Percentiles rank a stretch among this genome's conserved stretches.
Evolutionary conservation across 2,329 filamentous ascomycete genomes (phyloP).

Genomic region (Aspergillus flavus): DNA sequence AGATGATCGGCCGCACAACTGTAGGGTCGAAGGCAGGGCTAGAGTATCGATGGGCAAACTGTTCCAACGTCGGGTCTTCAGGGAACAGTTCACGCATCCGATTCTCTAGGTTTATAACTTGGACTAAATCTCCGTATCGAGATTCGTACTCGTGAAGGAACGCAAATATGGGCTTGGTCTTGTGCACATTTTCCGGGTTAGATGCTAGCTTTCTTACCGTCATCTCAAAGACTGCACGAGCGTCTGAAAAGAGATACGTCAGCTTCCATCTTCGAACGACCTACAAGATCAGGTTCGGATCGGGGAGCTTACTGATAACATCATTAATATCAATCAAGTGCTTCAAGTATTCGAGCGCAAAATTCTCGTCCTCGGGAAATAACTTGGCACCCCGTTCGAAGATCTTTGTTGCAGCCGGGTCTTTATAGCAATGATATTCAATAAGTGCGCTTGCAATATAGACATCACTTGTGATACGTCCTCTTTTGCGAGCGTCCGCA

Average conservation of each 20-base stretch:
- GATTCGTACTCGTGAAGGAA: conserved; percentile 97
- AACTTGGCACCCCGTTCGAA: conserved; percentile 92
- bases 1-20: conserved; percentile 78
- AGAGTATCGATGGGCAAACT: conserved; percentile 77
- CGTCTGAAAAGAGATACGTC: conserved; percentile 60
- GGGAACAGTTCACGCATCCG: conserved; percentile 95
- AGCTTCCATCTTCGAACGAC: conserved; percentile 10
- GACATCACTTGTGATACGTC: conserved; percentile 88
- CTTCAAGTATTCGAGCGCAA: conserved; percentile 94
- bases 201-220: conserved; percentile 80
- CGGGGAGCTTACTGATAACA: conserved; percentile 73
- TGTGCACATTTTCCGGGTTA: conserved; percentile 72
- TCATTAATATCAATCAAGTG: conserved; percentile 91
- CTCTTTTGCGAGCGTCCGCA: conserved; percentile 81
- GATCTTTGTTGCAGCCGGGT: conserved; percentile 88
- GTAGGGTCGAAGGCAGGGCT: conserved; percentile 78
- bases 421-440: conserved; percentile 95
- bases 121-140: conserved; percentile 86
- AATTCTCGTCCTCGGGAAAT: conserved; percentile 90
- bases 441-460: conserved; percentile 92
- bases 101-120: conserved; percentile 87
- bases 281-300: neutral
- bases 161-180: conserved; percentile 80
- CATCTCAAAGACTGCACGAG: conserved; percentile 93
- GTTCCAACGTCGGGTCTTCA: conserved; percentile 74